These are phyloP conservation scores for Aspergillus quadrilineatus DNA, from an alignment of 2,329 filamentous ascomycete genomes.

Conservation along the genomic window DNA sequence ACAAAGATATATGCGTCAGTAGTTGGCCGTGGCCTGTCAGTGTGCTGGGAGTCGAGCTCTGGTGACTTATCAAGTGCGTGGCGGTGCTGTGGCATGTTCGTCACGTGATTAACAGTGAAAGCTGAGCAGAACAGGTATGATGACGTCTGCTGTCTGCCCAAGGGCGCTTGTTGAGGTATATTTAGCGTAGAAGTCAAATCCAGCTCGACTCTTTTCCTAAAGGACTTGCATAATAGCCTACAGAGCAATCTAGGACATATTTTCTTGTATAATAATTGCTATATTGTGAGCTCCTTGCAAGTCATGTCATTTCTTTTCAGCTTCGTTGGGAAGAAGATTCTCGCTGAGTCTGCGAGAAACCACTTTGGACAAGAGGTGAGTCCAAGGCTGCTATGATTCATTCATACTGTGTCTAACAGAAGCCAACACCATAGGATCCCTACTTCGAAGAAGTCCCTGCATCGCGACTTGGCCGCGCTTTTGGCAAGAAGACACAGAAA, in stretches of 20 bases:
- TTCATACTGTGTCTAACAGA: neutral
- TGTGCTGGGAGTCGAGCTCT: neutral
- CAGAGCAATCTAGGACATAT: neutral
- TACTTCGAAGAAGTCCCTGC: conserved; percentile 83
- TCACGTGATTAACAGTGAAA: no score
- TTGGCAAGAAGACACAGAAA: conserved; percentile 73
- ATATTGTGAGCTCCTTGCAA: neutral
- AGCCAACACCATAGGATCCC: conserved; percentile 64
- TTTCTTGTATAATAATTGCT: neutral
- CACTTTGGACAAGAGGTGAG: conserved; percentile 44
- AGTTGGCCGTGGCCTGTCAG: neutral
- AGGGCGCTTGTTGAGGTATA: neutral
- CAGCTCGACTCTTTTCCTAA: neutral
- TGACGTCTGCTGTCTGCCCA: neutral
- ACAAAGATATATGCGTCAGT: conserved; percentile 5
- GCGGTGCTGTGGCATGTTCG: no score
- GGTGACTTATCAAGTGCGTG: neutral
- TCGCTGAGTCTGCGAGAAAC: conserved; percentile 42
- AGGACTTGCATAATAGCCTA: neutral
- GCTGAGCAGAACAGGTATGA: neutral
- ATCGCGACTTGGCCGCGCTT: conserved; percentile 64
- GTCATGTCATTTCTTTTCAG: conserved; percentile 31
- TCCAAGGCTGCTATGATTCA: neutral
- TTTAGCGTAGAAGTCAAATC: neutral
- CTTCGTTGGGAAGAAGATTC: conserved; percentile 34